These are phyloP conservation scores for Leccinum fallax DNA, from an alignment of 1,284 basidiomycete genomes.

Conservation along the genomic window DNA sequence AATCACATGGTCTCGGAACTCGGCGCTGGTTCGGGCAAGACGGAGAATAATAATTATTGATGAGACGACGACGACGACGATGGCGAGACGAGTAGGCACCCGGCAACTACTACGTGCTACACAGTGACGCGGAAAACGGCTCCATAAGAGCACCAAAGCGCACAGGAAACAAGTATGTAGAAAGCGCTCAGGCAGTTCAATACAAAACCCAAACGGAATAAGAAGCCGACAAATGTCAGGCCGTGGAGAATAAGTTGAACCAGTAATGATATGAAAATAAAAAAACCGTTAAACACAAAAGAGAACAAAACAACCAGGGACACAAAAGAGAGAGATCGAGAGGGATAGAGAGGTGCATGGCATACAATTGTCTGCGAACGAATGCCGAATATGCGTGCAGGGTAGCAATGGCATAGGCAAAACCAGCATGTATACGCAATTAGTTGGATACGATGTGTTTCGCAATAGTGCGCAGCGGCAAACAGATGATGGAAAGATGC, in stretches of 20 bases:
- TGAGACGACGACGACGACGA: conserved; percentile 19
- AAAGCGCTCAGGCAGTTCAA: conserved; percentile 35
- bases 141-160: conserved; percentile 32
- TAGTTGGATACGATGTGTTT: conserved; percentile 42
- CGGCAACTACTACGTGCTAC: conserved; percentile 38
- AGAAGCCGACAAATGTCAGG: conserved; percentile 27
- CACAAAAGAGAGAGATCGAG: background rate
- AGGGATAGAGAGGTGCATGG: conserved; percentile 14
- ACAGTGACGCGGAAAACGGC: conserved; percentile 36
- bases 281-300: conserved; percentile 8
- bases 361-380: conserved; percentile 29
- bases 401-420: conserved; percentile 29
- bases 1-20: conserved; percentile 28
- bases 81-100: conserved; percentile 34
- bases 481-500: conserved; percentile 28
- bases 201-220: conserved; percentile 26
- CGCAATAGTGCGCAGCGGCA: conserved; percentile 36
- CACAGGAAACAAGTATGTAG: conserved; percentile 33
- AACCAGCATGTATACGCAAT: conserved; percentile 39
- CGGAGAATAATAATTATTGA: conserved; percentile 28
- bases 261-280: conserved; percentile 36
- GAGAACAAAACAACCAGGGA: conserved; percentile 29
- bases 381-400: conserved; percentile 24
- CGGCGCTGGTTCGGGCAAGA: background rate
- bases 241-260: conserved; percentile 34